Percentiles rank a stretch among this genome's conserved stretches.
Conservation (phyloP, 768 basidiomycete genomes). For the Kwoniella sp. region DNA sequence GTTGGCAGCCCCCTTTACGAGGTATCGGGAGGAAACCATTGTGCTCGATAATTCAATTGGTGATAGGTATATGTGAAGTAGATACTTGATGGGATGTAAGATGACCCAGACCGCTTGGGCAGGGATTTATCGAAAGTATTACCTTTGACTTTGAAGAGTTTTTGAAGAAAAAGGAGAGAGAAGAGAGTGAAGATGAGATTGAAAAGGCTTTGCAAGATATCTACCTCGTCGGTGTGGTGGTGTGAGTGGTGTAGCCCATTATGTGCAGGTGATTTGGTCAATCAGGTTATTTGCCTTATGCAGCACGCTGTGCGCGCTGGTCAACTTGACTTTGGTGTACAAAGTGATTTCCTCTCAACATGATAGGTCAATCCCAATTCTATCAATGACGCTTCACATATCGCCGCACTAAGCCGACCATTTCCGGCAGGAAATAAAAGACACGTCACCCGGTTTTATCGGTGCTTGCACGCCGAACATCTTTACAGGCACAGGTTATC, state of each 20-base stretch:
- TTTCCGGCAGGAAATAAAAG: not conserved
- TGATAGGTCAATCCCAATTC: conserved; percentile 15
- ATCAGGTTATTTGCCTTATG: conserved; percentile 3
- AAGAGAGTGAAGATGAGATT: conserved; percentile 6
- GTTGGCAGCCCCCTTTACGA: conserved; percentile 35
- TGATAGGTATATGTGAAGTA: not conserved
- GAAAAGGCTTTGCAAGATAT: no score
- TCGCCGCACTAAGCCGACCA: conserved; percentile 22
- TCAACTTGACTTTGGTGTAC: no score
- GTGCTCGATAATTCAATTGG: conserved; percentile 1
- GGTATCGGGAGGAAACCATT: conserved; percentile 38
- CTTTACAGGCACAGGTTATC: not conserved
- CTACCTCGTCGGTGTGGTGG: not conserved
- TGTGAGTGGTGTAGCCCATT: not conserved
- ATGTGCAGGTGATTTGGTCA: not conserved
- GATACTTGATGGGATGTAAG: not conserved
- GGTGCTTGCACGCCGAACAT: not conserved
- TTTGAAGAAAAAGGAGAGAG: not conserved
- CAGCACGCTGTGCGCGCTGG: not conserved
- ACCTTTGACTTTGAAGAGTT: conserved; percentile 12
- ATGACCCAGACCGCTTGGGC: not conserved
- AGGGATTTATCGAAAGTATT: not conserved
- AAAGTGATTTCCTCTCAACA: conserved; percentile 13
- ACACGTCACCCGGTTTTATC: conserved; percentile 11
- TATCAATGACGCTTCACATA: conserved; percentile 5